Percentiles rank a stretch among this genome's conserved stretches.
These are phyloP conservation scores for Cryptosporidium andersoni DNA, from an alignment of 169 alveolate genomes.

Conservation along the genomic window DNA sequence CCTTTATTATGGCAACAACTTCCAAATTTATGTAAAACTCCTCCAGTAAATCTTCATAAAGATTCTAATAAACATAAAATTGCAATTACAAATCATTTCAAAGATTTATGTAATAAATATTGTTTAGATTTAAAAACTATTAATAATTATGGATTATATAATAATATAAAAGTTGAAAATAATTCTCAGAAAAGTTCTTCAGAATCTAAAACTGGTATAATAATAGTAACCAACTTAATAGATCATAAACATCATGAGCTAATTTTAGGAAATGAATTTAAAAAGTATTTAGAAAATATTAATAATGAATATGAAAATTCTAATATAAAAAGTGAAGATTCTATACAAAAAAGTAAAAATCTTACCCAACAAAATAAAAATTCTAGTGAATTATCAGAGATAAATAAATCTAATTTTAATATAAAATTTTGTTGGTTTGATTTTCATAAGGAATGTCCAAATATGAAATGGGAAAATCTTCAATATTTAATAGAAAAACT, in stretches of 20 bases:
- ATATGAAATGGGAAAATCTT: constrained; percentile 88
- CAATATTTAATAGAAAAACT: constrained; percentile 75
- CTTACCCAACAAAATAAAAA: not conserved
- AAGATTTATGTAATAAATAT: constrained; percentile 72
- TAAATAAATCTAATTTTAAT: not conserved
- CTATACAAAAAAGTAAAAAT: not conserved
- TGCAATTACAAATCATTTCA: constrained; percentile 78
- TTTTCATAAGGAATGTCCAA: constrained; percentile 89
- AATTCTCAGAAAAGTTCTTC: not conserved
- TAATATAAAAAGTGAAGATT: not conserved
- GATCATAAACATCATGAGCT: constrained; percentile 84
- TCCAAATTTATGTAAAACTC: constrained; percentile 83
- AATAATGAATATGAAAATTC: constrained; percentile 9
- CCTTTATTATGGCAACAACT: constrained; percentile 93
- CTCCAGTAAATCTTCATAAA: constrained; percentile 78
- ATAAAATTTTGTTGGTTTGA: constrained; percentile 89
- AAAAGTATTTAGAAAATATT: constrained; percentile 60
- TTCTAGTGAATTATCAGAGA: constrained; percentile 24
- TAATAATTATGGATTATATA: not conserved
- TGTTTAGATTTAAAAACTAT: constrained; percentile 1
- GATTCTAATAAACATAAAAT: constrained; percentile 72
- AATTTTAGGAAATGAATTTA: constrained; percentile 75
- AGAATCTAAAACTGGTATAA: constrained; percentile 75
- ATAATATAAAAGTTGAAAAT: not conserved
- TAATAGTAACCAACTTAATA: constrained; percentile 82